phyloP scores from a whole-genome alignment of 2,329 filamentous ascomycete species.

The Penicillium brevicompactum region DNA sequence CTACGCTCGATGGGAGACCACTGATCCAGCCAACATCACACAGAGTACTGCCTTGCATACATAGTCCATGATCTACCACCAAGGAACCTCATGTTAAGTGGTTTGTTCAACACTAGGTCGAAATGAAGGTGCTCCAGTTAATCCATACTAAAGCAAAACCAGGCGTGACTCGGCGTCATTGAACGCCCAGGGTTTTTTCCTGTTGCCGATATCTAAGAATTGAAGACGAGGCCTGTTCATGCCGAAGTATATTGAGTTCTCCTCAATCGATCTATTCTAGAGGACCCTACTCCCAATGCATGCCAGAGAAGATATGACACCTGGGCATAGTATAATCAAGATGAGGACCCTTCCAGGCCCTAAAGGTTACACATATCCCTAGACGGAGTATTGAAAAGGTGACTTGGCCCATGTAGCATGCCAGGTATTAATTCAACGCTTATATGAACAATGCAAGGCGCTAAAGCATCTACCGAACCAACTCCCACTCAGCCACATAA shows the following conservation, averaged over 20 bases:
- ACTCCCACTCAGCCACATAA: conserved; percentile 57
- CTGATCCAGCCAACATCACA: not conserved
- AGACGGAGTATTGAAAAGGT: too few species aligned
- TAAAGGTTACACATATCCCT: too few species aligned
- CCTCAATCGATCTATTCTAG: too few species aligned
- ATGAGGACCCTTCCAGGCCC: too few species aligned
- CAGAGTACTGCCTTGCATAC: not conserved
- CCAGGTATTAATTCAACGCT: not conserved
- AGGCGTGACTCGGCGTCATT: not conserved
- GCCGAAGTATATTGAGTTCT: too few species aligned
- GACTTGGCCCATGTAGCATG: too few species aligned
- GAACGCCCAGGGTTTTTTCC: too few species aligned
- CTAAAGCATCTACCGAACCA: conserved; percentile 38
- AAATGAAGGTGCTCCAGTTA: not conserved
- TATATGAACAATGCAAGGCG: not conserved
- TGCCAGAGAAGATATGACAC: too few species aligned
- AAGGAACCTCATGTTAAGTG: not conserved
- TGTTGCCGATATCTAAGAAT: too few species aligned
- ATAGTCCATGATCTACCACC: not conserved
- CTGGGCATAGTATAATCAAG: too few species aligned
- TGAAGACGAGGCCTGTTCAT: too few species aligned
- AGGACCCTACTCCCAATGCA: too few species aligned
- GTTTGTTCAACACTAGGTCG: not conserved
- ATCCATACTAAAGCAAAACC: not conserved
- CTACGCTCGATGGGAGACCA: not conserved